These are phyloP conservation scores for Podila epigama DNA, from an alignment of 192 early-diverging fungal species.

Conservation along the genomic window DNA sequence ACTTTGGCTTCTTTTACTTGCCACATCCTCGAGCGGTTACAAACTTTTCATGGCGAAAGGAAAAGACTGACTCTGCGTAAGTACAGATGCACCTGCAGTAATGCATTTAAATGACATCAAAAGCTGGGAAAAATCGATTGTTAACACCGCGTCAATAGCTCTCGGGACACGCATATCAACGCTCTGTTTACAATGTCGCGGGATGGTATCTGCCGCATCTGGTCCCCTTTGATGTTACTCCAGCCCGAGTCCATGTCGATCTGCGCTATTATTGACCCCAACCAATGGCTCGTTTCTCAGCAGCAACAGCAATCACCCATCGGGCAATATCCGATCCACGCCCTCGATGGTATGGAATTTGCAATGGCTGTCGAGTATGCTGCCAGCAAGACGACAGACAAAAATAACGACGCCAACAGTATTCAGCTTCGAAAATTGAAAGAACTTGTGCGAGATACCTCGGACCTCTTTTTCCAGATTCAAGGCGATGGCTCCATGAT, in stretches of 20 bases:
- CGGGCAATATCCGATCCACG: constrained; percentile 67
- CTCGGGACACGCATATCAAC: constrained; percentile 17
- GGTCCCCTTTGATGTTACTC: constrained; percentile 63
- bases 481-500: constrained; percentile 72
- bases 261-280: constrained; percentile 73
- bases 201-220: constrained; percentile 77
- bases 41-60: constrained; percentile 71
- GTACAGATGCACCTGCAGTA: too few species aligned
- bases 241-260: constrained; percentile 67
- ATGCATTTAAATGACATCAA: too few species aligned
- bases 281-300: constrained; percentile 58
- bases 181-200: constrained; percentile 71
- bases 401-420: constrained; percentile 47
- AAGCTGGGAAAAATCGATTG: too few species aligned
- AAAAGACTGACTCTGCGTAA: constrained; percentile 40
- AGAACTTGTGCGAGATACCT: constrained; percentile 72
- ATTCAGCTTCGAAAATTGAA: constrained; percentile 57
- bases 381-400: constrained; percentile 29
- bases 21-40: constrained; percentile 68
- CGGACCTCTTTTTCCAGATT: constrained; percentile 80
- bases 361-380: constrained; percentile 51
- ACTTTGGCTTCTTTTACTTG: constrained; percentile 67
- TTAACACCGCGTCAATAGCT: not conserved
- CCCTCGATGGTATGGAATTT: constrained; percentile 62
- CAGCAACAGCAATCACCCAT: constrained; percentile 21